phyloP scores from a whole-genome alignment of 2,329 filamentous ascomycete genomes.

The Sphaerulina musiva region DNA sequence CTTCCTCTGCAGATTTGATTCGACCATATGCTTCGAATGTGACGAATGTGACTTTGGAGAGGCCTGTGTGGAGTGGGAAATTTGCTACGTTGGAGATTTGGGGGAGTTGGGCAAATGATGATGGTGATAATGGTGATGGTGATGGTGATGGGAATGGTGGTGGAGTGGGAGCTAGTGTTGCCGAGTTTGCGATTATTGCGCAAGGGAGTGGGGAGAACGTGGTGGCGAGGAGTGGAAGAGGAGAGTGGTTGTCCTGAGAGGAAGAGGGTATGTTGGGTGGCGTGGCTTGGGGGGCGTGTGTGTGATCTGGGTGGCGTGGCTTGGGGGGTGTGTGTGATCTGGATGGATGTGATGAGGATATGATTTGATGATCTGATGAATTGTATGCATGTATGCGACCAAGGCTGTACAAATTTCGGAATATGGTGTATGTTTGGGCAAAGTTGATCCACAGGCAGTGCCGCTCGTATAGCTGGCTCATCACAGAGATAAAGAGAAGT shows the following conservation, averaged over 20 bases:
- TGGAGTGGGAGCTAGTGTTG: slow-evolving; percentile 46
- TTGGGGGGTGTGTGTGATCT: neutral
- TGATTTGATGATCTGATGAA: no score
- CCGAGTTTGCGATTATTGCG: slow-evolving; percentile 40
- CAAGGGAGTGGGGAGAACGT: slow-evolving; percentile 7
- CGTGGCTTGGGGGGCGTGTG: neutral
- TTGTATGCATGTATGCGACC: no score
- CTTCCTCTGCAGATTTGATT: slow-evolving; percentile 33
- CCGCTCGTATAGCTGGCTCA: neutral
- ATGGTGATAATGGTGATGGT: slow-evolving; percentile 33
- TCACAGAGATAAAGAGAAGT: neutral
- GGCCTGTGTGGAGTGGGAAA: slow-evolving; percentile 39
- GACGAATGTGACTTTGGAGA: slow-evolving; percentile 39
- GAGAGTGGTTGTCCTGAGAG: neutral
- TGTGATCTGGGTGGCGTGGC: neutral
- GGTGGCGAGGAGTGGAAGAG: neutral
- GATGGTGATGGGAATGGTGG: slow-evolving; percentile 28
- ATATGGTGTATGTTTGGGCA: neutral
- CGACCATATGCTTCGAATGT: slow-evolving; percentile 40
- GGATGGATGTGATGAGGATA: neutral
- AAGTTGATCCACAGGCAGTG: neutral
- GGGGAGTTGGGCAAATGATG: slow-evolving; percentile 40
- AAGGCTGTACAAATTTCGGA: no score
- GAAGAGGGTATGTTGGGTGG: neutral
- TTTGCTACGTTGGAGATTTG: slow-evolving; percentile 44